Evolutionary conservation across 192 early-diverging fungal genomes (phyloP), one percentile per base, ranked within the genome.

Genomic region (Coemansia sp.): DNA sequence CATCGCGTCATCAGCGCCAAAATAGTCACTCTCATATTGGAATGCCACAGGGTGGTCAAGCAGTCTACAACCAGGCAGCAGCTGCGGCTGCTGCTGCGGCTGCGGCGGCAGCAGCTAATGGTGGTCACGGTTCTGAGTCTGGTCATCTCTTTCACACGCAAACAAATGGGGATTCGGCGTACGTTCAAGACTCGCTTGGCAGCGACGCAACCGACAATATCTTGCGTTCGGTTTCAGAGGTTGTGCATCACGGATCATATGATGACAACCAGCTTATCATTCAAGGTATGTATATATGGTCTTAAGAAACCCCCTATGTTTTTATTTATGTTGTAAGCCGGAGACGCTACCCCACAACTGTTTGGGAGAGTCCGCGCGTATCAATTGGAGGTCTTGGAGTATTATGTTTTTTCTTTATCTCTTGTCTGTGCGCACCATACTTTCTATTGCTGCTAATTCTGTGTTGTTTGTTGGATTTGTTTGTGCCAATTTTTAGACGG

Each of bases 231-330:
- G 77, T 67, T 8, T 74, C 72, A 21, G 71, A 80, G 19, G 68
- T 52, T 10, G 61, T 60, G 8, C 63, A 64, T 17, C 72, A 75
- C 14, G 59, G 64, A 14, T 51, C 62, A 14, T 75, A 69, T 54
- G 78, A 72, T 5, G 74, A 75, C 46, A 72, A 59, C 51, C 69
- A 71, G 63, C 70, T 80, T 19, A 72, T 75, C 10, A 72, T 80
- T 42, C 78, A 72, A 64, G 75, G 75, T 78, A 78, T 19, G 54
- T 56, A 8, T 19, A 19, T 25, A 25, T 50, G 21, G 25, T 21
- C 11, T 64, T n/a, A n/a, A n/a, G 5, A 57, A 7, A 27, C 27
- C 31, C 55, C 5, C 25, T 56, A 30, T 29, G 8, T 57, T 46
- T 46, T 46, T 17, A 46, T 46, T 3, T 14, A 46, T 10, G 39